Percentiles rank a stretch among this genome's conserved stretches.
These are phyloP conservation scores for Calvatia gigantea DNA, from an alignment of 768 basidiomycete species.

Conservation along the genomic window DNA sequence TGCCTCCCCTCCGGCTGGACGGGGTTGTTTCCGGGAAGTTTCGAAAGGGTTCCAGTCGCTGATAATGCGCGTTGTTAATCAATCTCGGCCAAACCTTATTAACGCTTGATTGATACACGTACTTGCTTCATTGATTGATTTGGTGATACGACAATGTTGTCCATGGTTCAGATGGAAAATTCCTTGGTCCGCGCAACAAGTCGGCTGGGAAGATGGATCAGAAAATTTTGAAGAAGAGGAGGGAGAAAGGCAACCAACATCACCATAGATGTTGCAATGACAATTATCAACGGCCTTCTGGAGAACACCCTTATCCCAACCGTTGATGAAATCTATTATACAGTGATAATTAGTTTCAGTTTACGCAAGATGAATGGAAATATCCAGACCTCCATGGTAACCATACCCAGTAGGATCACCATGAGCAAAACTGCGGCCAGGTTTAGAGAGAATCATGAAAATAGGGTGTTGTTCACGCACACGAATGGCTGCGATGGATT, in stretches of 20 bases:
- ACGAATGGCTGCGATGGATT: slow-evolving; percentile 51
- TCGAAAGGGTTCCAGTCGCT: slow-evolving; percentile 44
- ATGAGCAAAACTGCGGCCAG: slow-evolving; percentile 34
- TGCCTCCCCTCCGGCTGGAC: slow-evolving; percentile 34
- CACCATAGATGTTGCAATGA: slow-evolving; percentile 42
- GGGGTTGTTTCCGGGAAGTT: slow-evolving; percentile 54
- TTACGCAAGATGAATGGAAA: not conserved
- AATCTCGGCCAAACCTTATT: not conserved
- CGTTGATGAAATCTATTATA: slow-evolving; percentile 48
- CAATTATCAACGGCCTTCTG: slow-evolving; percentile 53
- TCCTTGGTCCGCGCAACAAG: slow-evolving; percentile 43
- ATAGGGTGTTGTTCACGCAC: slow-evolving; percentile 25
- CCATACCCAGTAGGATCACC: slow-evolving; percentile 66
- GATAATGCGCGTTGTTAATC: not conserved
- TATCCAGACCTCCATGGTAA: slow-evolving; percentile 46
- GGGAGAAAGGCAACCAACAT: slow-evolving; percentile 24
- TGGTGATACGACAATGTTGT: slow-evolving; percentile 42
- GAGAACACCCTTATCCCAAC: slow-evolving; percentile 57
- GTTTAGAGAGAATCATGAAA: not conserved
- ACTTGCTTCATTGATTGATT: slow-evolving; percentile 46
- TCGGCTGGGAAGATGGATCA: slow-evolving; percentile 22
- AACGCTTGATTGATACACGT: slow-evolving; percentile 11
- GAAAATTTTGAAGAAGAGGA: not conserved
- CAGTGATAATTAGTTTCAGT: not conserved
- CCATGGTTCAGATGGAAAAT: slow-evolving; percentile 40